Conservation (phyloP, 106 monocot genomes). For the Apostasia shenzhenica region DNA sequence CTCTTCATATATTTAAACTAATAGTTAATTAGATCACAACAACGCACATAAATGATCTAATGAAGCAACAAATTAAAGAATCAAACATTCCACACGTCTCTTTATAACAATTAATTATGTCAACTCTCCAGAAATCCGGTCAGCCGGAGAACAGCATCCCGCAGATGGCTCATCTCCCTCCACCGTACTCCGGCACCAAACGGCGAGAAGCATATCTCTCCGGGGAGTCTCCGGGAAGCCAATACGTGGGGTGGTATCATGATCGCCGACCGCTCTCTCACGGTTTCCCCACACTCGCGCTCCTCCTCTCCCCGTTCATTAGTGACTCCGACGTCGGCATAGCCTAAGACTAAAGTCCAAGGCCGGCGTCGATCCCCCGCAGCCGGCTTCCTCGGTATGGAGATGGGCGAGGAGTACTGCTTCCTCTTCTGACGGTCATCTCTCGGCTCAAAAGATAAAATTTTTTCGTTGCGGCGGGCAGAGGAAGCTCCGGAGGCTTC, state of each 20-base stretch:
- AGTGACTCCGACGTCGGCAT: neutral
- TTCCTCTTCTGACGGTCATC: neutral
- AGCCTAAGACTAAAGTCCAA: no score
- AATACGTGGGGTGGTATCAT: conserved; percentile 11
- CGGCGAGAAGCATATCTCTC: neutral
- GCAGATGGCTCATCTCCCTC: conserved; percentile 4
- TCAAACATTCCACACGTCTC: no score
- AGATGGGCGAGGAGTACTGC: neutral
- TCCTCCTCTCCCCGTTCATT: neutral
- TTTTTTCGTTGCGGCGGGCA: neutral
- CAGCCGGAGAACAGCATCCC: conserved; percentile 4
- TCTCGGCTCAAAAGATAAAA: neutral
- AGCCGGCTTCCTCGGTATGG: neutral
- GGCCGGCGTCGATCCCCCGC: no score
- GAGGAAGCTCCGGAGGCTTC: neutral
- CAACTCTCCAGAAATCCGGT: conserved; percentile 9
- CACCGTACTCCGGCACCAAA: neutral
- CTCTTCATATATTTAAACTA: no score
- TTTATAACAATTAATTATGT: neutral
- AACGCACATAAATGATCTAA: no score
- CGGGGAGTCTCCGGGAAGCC: neutral
- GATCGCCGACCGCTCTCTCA: neutral
- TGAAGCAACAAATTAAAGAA: no score
- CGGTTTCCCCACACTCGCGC: neutral
- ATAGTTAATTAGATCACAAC: no score